A percentile compares a stretch with the other conserved stretches of the same genome.
phyloP scores from a whole-genome alignment of 495 filamentous ascomycete genomes.

The Monascus purpureus region DNA sequence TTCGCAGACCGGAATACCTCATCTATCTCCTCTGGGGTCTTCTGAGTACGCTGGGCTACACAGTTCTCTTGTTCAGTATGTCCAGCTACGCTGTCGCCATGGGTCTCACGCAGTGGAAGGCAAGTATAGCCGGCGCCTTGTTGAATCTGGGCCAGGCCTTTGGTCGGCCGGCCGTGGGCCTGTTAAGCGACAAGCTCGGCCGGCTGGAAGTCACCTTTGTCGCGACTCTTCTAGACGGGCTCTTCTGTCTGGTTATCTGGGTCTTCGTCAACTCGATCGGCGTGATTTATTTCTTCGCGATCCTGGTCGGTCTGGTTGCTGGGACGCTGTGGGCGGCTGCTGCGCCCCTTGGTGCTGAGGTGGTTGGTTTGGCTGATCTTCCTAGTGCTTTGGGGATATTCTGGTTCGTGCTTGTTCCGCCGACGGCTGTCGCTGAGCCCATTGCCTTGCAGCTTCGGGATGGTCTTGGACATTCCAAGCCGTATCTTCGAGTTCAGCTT shows the following conservation, averaged over 20 bases:
- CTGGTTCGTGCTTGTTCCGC: slow-evolving; percentile 61
- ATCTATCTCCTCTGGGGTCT: slow-evolving; percentile 55
- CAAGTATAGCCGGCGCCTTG: slow-evolving; percentile 54
- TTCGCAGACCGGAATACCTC: slow-evolving; percentile 46
- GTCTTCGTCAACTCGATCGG: slow-evolving; percentile 51
- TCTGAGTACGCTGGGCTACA: slow-evolving; percentile 61
- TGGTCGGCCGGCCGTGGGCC: slow-evolving; percentile 58
- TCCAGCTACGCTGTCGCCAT: slow-evolving; percentile 55
- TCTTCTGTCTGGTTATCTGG: slow-evolving; percentile 62
- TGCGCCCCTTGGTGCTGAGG: slow-evolving; percentile 61
- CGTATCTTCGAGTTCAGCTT: slow-evolving; percentile 49
- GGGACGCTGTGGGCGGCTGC: slow-evolving; percentile 61
- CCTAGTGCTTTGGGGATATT: slow-evolving; percentile 61
- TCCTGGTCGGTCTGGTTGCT: slow-evolving; percentile 55
- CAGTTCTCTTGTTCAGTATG: slow-evolving; percentile 63
- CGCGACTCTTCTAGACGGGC: slow-evolving; percentile 48
- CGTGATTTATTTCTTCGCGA: slow-evolving; percentile 54
- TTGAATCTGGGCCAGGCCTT: slow-evolving; percentile 58
- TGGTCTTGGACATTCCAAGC: slow-evolving; percentile 18
- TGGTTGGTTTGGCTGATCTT: slow-evolving; percentile 58
- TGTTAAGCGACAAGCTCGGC: slow-evolving; percentile 58
- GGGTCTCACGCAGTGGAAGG: slow-evolving; percentile 53
- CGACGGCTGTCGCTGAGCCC: slow-evolving; percentile 59
- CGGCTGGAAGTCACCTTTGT: slow-evolving; percentile 58
- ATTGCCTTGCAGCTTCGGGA: slow-evolving; percentile 56